Base-by-base conservation (phyloP, 2,329 filamentous ascomycete genomes). In the Ascochyta koolunga region DNA sequence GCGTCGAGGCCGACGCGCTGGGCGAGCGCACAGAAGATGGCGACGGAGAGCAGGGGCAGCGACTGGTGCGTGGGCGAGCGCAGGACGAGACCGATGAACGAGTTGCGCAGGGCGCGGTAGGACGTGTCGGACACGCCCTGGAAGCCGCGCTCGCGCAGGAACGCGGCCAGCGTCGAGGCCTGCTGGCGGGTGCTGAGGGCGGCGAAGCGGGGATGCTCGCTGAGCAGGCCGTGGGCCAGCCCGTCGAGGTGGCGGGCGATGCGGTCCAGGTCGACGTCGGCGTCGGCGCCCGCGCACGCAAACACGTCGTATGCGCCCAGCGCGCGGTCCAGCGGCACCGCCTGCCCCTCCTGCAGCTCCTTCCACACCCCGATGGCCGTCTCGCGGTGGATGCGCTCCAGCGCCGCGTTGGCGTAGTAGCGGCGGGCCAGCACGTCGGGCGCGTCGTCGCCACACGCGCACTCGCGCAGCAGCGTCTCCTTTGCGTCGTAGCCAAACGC, bases 241-340 rank as follows among this genome's bases (percentile, higher is more conserved):
- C 15, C 15, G n/a, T 33, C 31, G 51, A 97, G 85, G 1, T 78
- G 74, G 3, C 72, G 63, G 2, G 87, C 85, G 29, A 91, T 80
- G 1, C 78, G 72, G 70, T 95, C 87, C 19, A 98, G 79, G 35
- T 86, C 82, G 45, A 93, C 76, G 68, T 96, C 91, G n/a, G 88
- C 86, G 25, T 82, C 80, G 16, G 86, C 83, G 49, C 89, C 88
- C 60, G 89, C 86, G 24, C 93, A 79, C 39, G 96, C 86, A 74
- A 98, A 98, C 75, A 98, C 83, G 73, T 98, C 95, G 72, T 96
- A 96, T 13, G 89, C 89, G 18, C 87, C 89, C 15, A 98, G 78
- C 1, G 89, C 89, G 52, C 84, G 83, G 70, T 96, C 93, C 18
- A 96, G 79, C 7, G 84, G 72, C 19, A 86, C 78, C 48, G 79